Conservation (phyloP, 225 moss, liverwort and hornwort genomes). For the Anthoceros angustus region DNA sequence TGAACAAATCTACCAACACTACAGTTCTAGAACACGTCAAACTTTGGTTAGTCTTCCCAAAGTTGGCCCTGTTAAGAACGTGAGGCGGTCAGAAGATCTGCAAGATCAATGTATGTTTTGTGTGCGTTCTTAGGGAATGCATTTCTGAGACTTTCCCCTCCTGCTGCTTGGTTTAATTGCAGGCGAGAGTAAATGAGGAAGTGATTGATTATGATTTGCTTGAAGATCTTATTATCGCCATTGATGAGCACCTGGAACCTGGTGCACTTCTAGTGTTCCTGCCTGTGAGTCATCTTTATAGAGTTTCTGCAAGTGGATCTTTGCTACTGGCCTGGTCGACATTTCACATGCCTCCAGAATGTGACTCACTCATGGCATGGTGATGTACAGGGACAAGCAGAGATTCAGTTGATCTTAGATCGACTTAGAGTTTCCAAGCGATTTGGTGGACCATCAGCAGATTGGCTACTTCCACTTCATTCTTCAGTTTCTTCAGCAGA, state of each 20-base stretch:
- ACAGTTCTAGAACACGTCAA: slow-evolving; percentile 53
- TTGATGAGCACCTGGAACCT: slow-evolving; percentile 80
- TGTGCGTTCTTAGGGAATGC: background rate
- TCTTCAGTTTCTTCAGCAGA: slow-evolving; percentile 89
- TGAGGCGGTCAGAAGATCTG: background rate
- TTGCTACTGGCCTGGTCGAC: no score
- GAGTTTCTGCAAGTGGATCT: background rate
- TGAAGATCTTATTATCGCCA: slow-evolving; percentile 88
- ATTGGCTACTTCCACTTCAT: slow-evolving; percentile 92
- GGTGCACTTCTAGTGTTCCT: slow-evolving; percentile 91
- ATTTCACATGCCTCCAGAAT: background rate
- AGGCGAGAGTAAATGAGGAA: slow-evolving; percentile 91
- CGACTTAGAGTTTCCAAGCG: slow-evolving; percentile 86
- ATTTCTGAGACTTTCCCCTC: background rate
- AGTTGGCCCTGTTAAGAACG: background rate
- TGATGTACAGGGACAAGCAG: slow-evolving; percentile 62
- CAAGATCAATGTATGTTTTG: background rate
- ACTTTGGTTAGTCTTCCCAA: slow-evolving; percentile 43
- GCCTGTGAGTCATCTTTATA: slow-evolving; percentile 33
- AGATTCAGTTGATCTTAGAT: slow-evolving; percentile 88
- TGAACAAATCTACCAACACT: slow-evolving; percentile 40
- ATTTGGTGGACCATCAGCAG: slow-evolving; percentile 81
- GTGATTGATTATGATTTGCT: slow-evolving; percentile 93
- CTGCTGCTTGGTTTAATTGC: slow-evolving; percentile 6
- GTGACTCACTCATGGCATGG: background rate